Evolutionary conservation across 805 yeast genomes (phyloP), one percentile per base, ranked within the genome.

Genomic region (Candida parachauliodes): DNA sequence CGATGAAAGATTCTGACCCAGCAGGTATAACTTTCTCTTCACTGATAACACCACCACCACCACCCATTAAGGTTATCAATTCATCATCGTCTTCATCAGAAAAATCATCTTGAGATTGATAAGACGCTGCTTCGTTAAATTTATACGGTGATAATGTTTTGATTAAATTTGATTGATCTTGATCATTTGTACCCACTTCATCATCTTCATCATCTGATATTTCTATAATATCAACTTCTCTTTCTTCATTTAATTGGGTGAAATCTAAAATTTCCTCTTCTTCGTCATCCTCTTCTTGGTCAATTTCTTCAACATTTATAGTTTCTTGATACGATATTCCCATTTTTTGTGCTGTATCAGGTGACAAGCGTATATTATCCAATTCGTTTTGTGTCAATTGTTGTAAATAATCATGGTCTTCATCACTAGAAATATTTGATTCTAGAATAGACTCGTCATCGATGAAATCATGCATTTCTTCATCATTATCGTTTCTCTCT

Each of bases 1-100:
- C 52, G 1, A 93, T 74, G 83, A 95, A 91, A 2, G 71, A 68
- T 29, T 56, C 68, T 2, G 60, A 47, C 1, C 68, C 70, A 10
- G 59, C 56, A 2, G 48, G 35, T 14, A 42, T 45, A n/a, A 8
- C 21, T 18, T 29, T 20, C 18, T 18, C 20, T 8, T 21, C 31
- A 8, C 54, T 54, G 28, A n/a, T n/a, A n/a, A n/a, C n/a, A n/a
- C n/a, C n/a, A n/a, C 48, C 34, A 34, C 50, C 50, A 36, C 44
- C 45, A 8, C 45, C 47, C 12, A 50, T 39, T 9, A 53, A 24
- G n/a, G 50, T 48, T 36, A 45, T 42, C 30, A 56, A 43, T 21
- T 55, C 61, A 8, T 54, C 65, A 34, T 64, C 68, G 39, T 62
- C 70, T n/a, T n/a, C n/a, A 35, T 62, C 68, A 33, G 63, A 53